Base-by-base conservation (phyloP, 352 stramenopile species). In the Pythium grandisporangium region DNA sequence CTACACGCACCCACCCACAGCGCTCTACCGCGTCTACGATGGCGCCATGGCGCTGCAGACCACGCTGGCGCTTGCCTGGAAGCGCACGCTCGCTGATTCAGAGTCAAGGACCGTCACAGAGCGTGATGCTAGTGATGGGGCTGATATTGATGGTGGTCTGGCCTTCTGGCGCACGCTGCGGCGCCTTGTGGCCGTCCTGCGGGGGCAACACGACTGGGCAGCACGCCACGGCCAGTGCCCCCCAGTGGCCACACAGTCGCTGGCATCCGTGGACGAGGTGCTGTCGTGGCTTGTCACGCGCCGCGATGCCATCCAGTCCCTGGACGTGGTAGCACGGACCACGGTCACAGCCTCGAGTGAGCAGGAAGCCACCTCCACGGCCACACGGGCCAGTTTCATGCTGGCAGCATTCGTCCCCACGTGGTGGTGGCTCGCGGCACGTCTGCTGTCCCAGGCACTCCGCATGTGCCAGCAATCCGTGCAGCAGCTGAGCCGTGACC, bases 391-490 rank as follows among this genome's bases (percentile, higher is more conserved):
- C 48, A 2, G 36, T 42, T 7, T 47, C 46, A 25, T 36, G 23
- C 4, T 25, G 22, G 13, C 41, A 51, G 26, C 30, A 30, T 20
- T 56, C 41, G 48, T 29, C 51, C 22, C 27, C 51, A 22, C 17
- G 16, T 56, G 48, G 48, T 56, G 48, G 48, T 56, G 48, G 48
- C 42, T 56, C 17, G 29, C 36, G 2, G 48, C 41, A 4, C 34
- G 30, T 23, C 26, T 51, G 3, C 3, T 46, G 4, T 7, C 41
- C 26, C 41, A 56, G 7, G 35, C 46, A 10, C 51, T 40, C 8
- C 10, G 27, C 27, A 14, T 14, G 27, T 32, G 27, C 27, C 8
- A 32, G 27, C 8, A 14, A 14, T 8, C 14, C 8, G 8, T 32
- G 27, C 8, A 32, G 27, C 27, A 32, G 27, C 10, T 32, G 8